phyloP scores from a whole-genome alignment of 75 land plant species.

The Cupressus sempervirens region DNA sequence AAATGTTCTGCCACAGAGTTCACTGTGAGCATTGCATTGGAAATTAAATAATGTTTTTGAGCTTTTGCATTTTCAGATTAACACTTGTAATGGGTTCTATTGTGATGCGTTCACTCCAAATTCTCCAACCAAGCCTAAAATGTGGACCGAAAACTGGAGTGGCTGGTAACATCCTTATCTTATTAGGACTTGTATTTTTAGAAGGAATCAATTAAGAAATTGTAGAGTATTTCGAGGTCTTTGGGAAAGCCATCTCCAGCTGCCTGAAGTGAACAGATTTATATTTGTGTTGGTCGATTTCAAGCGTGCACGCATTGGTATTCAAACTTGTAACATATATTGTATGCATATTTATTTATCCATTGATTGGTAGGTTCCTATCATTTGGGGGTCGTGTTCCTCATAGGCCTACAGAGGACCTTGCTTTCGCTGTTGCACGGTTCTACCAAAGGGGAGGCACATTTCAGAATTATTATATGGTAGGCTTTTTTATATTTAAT shows the following conservation, averaged over 20 bases:
- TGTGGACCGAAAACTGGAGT: constrained; percentile 87
- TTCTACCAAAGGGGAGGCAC: constrained; percentile 56
- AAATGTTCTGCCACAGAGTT: neutral
- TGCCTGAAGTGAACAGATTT: neutral
- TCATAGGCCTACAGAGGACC: constrained; percentile 49
- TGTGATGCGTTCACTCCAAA: constrained; percentile 69
- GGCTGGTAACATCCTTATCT: constrained; percentile 47
- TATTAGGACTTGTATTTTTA: neutral
- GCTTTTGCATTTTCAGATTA: constrained; percentile 38
- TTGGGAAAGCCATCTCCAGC: neutral
- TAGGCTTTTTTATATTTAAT: constrained; percentile 3
- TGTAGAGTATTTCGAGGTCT: neutral
- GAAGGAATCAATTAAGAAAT: neutral
- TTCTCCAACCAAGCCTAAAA: constrained; percentile 45
- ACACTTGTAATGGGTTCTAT: constrained; percentile 78
- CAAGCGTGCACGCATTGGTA: neutral
- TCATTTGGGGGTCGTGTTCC: constrained; percentile 26
- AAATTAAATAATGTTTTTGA: neutral
- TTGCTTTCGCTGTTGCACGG: constrained; percentile 60
- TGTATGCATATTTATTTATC: neutral
- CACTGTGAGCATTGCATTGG: neutral
- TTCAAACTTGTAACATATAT: neutral
- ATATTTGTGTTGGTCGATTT: neutral
- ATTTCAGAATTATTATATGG: constrained; percentile 68
- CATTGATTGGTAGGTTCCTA: constrained; percentile 18